phyloP scores from a whole-genome alignment of 768 basidiomycete species.

The Tylopilus rubrobrunneus region DNA sequence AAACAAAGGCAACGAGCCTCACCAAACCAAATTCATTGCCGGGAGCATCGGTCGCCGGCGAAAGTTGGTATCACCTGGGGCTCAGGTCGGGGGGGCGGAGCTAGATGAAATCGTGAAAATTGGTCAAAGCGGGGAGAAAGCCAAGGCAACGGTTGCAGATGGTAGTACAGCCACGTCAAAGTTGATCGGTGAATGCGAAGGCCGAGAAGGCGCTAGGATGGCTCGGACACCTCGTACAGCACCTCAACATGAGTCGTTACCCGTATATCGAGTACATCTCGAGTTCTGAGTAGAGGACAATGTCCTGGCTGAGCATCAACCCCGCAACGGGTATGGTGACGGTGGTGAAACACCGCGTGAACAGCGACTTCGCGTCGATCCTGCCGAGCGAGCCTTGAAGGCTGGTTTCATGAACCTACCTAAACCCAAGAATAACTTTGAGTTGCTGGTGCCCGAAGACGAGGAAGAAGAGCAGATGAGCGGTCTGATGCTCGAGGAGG shows the following conservation, averaged over 20 bases:
- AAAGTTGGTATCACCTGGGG: constrained; percentile 77
- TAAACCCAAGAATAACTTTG: constrained; percentile 95
- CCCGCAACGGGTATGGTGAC: constrained; percentile 52
- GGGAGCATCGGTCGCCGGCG: constrained; percentile 88
- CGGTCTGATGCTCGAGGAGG: constrained; percentile 53
- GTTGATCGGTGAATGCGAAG: constrained; percentile 89
- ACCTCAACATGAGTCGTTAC: constrained; percentile 70
- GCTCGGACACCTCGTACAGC: constrained; percentile 93
- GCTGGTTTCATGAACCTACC: constrained; percentile 83
- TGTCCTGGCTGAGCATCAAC: constrained; percentile 89
- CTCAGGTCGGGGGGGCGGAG: constrained; percentile 93
- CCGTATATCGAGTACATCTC: not conserved
- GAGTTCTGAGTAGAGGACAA: no score
- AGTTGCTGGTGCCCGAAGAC: constrained; percentile 87
- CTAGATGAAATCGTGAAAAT: constrained; percentile 99
- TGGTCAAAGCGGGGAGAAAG: constrained; percentile 86
- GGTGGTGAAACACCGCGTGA: constrained; percentile 75
- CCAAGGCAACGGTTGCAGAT: constrained; percentile 77
- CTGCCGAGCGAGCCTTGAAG: constrained; percentile 72
- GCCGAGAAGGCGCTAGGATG: constrained; percentile 82
- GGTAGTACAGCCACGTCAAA: constrained; percentile 83
- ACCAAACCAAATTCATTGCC: constrained; percentile 94
- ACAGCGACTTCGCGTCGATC: constrained; percentile 54
- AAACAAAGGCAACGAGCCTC: constrained; percentile 64
- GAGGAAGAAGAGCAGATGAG: constrained; percentile 49